Base-by-base conservation (phyloP, 805 yeast species). In the Candida hungchunana region DNA sequence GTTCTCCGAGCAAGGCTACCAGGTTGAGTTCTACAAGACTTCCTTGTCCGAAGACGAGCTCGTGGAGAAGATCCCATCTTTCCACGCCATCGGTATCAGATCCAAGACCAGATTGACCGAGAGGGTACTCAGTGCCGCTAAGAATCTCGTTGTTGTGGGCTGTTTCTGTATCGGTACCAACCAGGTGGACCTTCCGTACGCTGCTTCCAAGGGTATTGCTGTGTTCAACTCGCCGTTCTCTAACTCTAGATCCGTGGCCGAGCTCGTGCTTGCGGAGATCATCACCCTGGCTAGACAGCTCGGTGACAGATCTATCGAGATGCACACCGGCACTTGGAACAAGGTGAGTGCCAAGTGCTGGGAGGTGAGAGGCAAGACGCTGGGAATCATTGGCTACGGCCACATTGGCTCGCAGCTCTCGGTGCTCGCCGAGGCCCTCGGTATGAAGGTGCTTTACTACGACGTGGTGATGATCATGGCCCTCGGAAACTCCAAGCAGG, bases 141-240 rank as follows among this genome's bases (percentile, higher is more conserved):
- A 80, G 61, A 86, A 90, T 69, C 73, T 93, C 63, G 84, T 84
- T 18, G 89, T 77, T 21, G 71, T 93, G 63, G 98, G 98, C 39
- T 93, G 98, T 70, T 93, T 93, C 83, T 93, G 98, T 74, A 93
- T 93, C 51, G 98, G 98, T 56, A 93, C 97, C 43, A 93, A 93
- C 69, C 98, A 93, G 69, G 98, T 93, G 37, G 94, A 93, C 62
- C 73, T 89, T 46, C 85, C 84, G 50, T 84, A 60, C 53, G 98
- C 98, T 39, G 96, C 97, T 46, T 76, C 81, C 55, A 74, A 76
- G 32, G 98, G 98, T 67, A 76, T 90, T 61, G 89, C 97, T 31
- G 98, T 93, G 17, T 93, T 93, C 81, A 87, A 88, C 74, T 89
- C 98, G 22, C 98, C 98, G 34, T 93, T 93, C 70, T 88, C 97